Evolutionary conservation across 2,329 filamentous ascomycete genomes (phyloP).

Genomic region (Colletotrichum graminicola): DNA sequence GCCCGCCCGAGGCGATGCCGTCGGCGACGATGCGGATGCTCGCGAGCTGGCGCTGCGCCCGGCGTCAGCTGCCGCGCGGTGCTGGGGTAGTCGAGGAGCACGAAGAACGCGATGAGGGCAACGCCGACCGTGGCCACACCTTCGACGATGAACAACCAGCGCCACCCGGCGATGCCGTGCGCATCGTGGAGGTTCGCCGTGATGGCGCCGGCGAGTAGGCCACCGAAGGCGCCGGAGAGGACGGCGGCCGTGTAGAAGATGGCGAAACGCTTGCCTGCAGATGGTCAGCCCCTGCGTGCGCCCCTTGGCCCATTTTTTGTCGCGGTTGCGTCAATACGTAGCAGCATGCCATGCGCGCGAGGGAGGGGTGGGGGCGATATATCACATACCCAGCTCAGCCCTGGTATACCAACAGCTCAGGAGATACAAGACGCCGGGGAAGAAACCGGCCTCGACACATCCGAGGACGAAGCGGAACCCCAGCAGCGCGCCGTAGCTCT

Average conservation of each 20-base stretch:
- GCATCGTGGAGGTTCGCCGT: slow-evolving; percentile 59
- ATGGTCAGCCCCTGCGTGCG: slow-evolving; percentile 45
- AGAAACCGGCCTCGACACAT: slow-evolving; percentile 64
- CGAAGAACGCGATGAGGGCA: slow-evolving; percentile 73
- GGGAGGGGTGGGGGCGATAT: too few species aligned
- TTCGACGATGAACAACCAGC: slow-evolving; percentile 68
- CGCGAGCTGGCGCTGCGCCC: slow-evolving; percentile 71
- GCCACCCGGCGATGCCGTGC: slow-evolving; percentile 63
- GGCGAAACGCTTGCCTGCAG: slow-evolving; percentile 65
- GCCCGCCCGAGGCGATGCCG: slow-evolving; percentile 51
- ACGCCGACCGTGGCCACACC: slow-evolving; percentile 75
- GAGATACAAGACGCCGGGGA: slow-evolving; percentile 64
- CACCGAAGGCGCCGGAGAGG: slow-evolving; percentile 64
- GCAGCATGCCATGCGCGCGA: too few species aligned
- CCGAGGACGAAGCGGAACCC: slow-evolving; percentile 61
- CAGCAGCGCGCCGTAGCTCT: slow-evolving; percentile 61
- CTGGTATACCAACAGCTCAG: slow-evolving; percentile 69
- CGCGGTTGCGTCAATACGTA: too few species aligned
- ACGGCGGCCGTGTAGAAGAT: slow-evolving; percentile 70
- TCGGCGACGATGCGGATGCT: slow-evolving; percentile 57
- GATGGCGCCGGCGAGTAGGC: slow-evolving; percentile 61
- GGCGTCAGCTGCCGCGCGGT: slow-evolving; percentile 69
- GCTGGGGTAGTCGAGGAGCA: slow-evolving; percentile 78
- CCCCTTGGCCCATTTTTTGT: slow-evolving; percentile 45
- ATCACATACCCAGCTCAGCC: slow-evolving; percentile 28